phyloP scores from a whole-genome alignment of 2,329 filamentous ascomycete genomes.

The Esteya vermicola region DNA sequence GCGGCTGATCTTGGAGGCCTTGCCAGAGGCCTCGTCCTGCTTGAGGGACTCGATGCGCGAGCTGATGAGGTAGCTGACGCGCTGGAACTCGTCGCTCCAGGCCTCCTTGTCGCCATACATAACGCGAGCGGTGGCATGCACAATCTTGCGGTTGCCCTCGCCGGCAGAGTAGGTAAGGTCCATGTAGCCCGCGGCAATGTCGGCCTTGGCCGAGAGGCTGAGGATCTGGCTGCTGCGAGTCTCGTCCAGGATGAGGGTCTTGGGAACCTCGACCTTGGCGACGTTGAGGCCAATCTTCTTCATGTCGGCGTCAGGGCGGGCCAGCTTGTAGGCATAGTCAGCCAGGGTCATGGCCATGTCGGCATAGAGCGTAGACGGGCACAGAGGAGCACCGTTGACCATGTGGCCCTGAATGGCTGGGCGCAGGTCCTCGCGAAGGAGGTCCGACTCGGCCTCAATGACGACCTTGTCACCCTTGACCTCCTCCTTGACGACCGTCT shows the following conservation, averaged over 20 bases:
- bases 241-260: slow-evolving; percentile 49
- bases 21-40: slow-evolving; percentile 47
- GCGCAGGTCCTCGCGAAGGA: slow-evolving; percentile 48
- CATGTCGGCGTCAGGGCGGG: slow-evolving; percentile 39
- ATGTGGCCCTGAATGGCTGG: slow-evolving; percentile 48
- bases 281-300: slow-evolving; percentile 43
- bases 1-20: slow-evolving; percentile 58
- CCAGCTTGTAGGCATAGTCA: slow-evolving; percentile 52
- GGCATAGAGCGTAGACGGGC: slow-evolving; percentile 41
- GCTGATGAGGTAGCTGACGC: slow-evolving; percentile 55
- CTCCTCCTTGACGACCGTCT: slow-evolving; percentile 48
- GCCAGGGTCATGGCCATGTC: slow-evolving; percentile 39
- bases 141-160: slow-evolving; percentile 40
- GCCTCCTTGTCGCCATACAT: slow-evolving; percentile 43
- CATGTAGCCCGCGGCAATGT: slow-evolving; percentile 39
- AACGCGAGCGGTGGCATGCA: slow-evolving; percentile 49
- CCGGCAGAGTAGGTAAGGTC: slow-evolving; percentile 44
- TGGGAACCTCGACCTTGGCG: slow-evolving; percentile 51
- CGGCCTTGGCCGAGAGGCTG: slow-evolving; percentile 43
- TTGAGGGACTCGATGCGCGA: slow-evolving; percentile 43
- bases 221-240: slow-evolving; percentile 39
- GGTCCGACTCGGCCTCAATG: slow-evolving; percentile 51
- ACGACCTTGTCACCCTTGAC: slow-evolving; percentile 43
- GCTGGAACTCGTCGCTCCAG: slow-evolving; percentile 53
- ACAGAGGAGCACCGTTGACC: slow-evolving; percentile 53